phyloP scores from a whole-genome alignment of 768 basidiomycete species.

The Obba rivulosa region DNA sequence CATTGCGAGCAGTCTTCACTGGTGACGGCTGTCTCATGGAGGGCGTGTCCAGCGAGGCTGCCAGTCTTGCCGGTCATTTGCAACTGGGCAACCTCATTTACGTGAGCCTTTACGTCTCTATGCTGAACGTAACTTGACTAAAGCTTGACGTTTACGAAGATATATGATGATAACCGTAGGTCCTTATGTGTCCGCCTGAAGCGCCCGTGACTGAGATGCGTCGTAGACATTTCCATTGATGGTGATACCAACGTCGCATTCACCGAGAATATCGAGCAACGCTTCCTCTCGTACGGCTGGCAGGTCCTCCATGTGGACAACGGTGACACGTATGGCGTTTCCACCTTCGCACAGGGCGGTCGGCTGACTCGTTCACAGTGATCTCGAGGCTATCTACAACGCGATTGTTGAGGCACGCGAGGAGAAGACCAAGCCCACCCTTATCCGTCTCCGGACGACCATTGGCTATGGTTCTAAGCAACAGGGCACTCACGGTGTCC shows the following conservation, averaged over 20 bases:
- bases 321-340: slow-evolving; percentile 57
- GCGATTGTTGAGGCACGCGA: slow-evolving; percentile 75
- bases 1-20: slow-evolving; percentile 56
- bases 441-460: slow-evolving; percentile 82
- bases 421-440: slow-evolving; percentile 78
- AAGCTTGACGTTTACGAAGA: slow-evolving; percentile 33
- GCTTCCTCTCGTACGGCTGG: slow-evolving; percentile 92
- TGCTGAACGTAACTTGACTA: not conserved
- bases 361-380: slow-evolving; percentile 37
- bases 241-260: slow-evolving; percentile 89
- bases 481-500: slow-evolving; percentile 92
- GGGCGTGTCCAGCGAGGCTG: slow-evolving; percentile 90
- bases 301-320: slow-evolving; percentile 81
- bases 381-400: slow-evolving; percentile 69
- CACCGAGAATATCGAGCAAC: slow-evolving; percentile 87
- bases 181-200: not conserved
- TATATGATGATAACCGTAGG: slow-evolving; percentile 96
- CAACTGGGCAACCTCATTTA: slow-evolving; percentile 91
- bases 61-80: slow-evolving; percentile 89
- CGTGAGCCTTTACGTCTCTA: slow-evolving; percentile 40
- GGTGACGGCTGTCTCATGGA: slow-evolving; percentile 98
- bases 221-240: slow-evolving; percentile 89
- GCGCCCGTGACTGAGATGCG: slow-evolving; percentile 8
- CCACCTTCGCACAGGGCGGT: not conserved
- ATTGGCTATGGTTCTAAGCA: slow-evolving; percentile 93